These are phyloP conservation scores for Elaeagnus macrophylla DNA, from an alignment of 306 rosid genomes.

Conservation along the genomic window DNA sequence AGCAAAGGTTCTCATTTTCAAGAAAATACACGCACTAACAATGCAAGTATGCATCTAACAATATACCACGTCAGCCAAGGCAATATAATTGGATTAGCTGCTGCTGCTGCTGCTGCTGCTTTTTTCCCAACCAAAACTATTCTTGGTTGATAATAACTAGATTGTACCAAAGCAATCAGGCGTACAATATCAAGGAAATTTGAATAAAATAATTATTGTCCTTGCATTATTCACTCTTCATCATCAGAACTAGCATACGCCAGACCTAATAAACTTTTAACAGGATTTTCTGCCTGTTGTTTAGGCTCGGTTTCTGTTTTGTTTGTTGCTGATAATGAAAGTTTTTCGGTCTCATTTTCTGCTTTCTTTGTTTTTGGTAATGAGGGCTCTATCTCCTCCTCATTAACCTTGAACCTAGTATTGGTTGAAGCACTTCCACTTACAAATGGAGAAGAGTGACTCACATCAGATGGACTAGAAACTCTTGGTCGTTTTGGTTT, in stretches of 20 bases:
- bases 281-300: constrained; percentile 35
- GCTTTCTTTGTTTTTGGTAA: constrained; percentile 17
- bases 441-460: constrained; percentile 22
- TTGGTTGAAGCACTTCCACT: constrained; percentile 16
- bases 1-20: too few relatives aligned
- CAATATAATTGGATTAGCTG: background rate
- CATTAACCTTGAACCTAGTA: constrained; percentile 16
- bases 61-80: background rate
- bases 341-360: constrained; percentile 27
- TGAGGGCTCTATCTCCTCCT: constrained; percentile 26
- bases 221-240: constrained; percentile 39
- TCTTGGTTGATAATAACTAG: too few relatives aligned
- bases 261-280: constrained; percentile 63
- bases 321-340: too few relatives aligned
- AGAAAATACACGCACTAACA: too few relatives aligned
- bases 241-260: constrained; percentile 85
- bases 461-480: constrained; percentile 25
- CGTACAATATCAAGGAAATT: constrained; percentile 8
- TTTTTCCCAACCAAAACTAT: background rate
- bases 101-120: background rate
- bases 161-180: background rate
- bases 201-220: constrained; percentile 4
- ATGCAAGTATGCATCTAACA: too few relatives aligned
- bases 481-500: constrained; percentile 77
- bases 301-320: too few relatives aligned